phyloP scores from a whole-genome alignment of 352 stramenopile species.

The Pythium pyrilobum region DNA sequence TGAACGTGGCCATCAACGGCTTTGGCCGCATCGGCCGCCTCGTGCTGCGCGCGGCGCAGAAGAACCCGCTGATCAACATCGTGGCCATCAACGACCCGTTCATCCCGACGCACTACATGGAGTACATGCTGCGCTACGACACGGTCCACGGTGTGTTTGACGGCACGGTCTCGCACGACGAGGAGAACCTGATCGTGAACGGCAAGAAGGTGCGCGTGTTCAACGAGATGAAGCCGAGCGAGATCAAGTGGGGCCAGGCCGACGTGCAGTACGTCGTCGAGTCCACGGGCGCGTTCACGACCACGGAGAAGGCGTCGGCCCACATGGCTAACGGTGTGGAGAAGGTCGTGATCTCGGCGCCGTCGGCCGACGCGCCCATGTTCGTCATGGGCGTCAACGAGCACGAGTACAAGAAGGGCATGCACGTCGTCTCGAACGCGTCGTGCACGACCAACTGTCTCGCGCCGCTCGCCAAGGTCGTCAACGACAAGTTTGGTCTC shows the following conservation, averaged over 20 bases:
- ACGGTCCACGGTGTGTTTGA: constrained; percentile 91
- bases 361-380: constrained; percentile 97
- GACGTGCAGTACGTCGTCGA: constrained; percentile 95
- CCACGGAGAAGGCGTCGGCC: constrained; percentile 87
- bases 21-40: constrained; percentile 98
- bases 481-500: constrained; percentile 99
- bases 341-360: constrained; percentile 97
- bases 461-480: constrained; percentile 96
- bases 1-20: constrained; percentile 98
- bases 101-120: constrained; percentile 96
- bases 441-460: constrained; percentile 99
- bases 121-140: constrained; percentile 92
- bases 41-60: constrained; percentile 90
- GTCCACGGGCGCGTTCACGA: constrained; percentile 72
- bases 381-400: constrained; percentile 99
- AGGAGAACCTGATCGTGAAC: constrained; percentile 89
- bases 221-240: constrained; percentile 90
- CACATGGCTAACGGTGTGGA: constrained; percentile 93
- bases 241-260: constrained; percentile 90
- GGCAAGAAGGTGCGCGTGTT: constrained; percentile 93
- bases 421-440: constrained; percentile 97
- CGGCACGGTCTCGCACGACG: constrained; percentile 82
- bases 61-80: constrained; percentile 86
- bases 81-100: constrained; percentile 95
- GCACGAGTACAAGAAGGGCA: constrained; percentile 90